Evolutionary conservation across 352 stramenopile genomes (phyloP), one percentile per base, ranked within the genome.

Genomic region (Globisporangium nagaii): DNA sequence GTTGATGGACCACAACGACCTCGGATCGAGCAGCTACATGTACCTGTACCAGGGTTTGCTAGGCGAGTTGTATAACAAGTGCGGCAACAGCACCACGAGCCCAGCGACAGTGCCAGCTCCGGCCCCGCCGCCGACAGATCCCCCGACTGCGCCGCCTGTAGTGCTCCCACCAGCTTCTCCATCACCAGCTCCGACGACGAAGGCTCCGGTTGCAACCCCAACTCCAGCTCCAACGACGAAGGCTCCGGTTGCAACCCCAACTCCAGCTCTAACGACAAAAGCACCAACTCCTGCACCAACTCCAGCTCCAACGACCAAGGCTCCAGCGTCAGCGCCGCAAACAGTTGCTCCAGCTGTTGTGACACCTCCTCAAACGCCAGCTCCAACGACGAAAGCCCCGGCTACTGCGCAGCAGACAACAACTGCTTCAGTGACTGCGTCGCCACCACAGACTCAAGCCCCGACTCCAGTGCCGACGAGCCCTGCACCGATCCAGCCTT

Each of bases 1-100:
- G 28, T 45, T 61, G n/a, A 56, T 55, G 54, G 54, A 61, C 45
- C 31, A 51, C 35, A 55, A 48, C 11, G 45, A 55, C 28, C 44
- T 61, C 13, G 54, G 54, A n/a, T 22, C 35, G 20, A 61, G 46
- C 30, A 61, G 54, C 39, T 61, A 61, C 36, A 20, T 35, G 28
- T 61, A 61, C 36, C 19, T 51, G 20, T 48, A 55, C 39, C 45
- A 55, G 19, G 45, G 54, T 6, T n/a, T 61, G 10, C 36, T 56
- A 0, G 35, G 45, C 0, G 45, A 61, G 17, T 56, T 61, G 54
- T 54, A 54, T 20, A 48, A 24, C 19, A 55, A 50, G 7, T 61
- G 54, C n/a, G 54, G 36, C n/a, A n/a, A n/a, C n/a, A 30, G 25
- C 45, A 37, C 19, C 17, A 37, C 43, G 13, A 32, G 7, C 17